Evolutionary conservation across 768 basidiomycete genomes (phyloP), one percentile per base, ranked within the genome.

Genomic region (Hemileccinum impolitum): DNA sequence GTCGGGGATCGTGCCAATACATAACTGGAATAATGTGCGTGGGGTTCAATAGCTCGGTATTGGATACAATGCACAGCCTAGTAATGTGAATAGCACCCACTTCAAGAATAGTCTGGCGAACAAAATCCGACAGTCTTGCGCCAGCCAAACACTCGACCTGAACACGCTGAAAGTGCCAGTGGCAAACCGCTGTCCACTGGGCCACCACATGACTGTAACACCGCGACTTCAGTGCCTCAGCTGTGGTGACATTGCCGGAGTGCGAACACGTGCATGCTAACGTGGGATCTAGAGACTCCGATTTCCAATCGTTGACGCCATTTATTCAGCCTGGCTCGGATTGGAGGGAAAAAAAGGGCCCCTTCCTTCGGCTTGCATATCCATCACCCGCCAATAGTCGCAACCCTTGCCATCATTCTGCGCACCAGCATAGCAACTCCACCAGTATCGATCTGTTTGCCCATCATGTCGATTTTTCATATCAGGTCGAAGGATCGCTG

Each of bases 351-450:
- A 66, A 44, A 70, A 65, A 4, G 78, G 74, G 3, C 84, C 82
- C 59, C 90, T 72, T 15, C 81, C 80, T 64, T 92, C 90, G 7
- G 69, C 74, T 39, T 72, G 62, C 71, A 84, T 79, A 63, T 90
- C 81, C 79, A 91, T 74, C 6, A 83, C 72, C 56, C 78, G 81
- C 85, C 88, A 90, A 48, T 81, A 80, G 25, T 76, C 75, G 54
- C 90, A 92, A 0, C 85, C 87, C 64, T 89, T 88, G 3, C 90
- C 90, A 11, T 91, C 84, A 51, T 89, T 90, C 64, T 90, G 87
- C 17, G 85, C 84, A 0, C 85, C 87, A 1, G 85, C 85, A 57
- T 86, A 84, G 57, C 90, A 92, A 21, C 77, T 72, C 67, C 67
- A 92, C 85, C 89, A 91, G 59, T 90, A 90, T 39, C 72, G 71